Base-by-base conservation (phyloP, 208 protist species). In the Wallacemonas sp. region DNA sequence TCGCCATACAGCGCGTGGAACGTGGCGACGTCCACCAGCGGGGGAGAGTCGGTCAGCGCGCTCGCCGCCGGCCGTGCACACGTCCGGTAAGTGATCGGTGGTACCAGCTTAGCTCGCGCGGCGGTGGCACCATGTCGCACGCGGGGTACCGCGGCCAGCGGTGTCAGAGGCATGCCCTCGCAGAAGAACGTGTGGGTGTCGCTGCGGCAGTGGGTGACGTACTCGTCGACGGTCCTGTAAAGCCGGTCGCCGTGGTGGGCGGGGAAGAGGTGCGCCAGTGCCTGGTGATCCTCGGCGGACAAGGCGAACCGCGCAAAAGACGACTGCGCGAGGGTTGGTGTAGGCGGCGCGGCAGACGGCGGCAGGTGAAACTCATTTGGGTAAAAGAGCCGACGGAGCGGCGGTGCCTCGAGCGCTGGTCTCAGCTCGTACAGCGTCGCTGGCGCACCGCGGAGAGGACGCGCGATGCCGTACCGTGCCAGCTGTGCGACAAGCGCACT, bases 101-200 rank as follows among this genome's bases (percentile, higher is more conserved):
- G n/a, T n/a, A n/a, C n/a, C n/a, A n/a, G n/a, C n/a, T n/a, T n/a
- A n/a, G n/a, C n/a, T n/a, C n/a, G n/a, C 10, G 15, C 22, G 15
- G 19, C 5, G 41, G 0, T 24, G 41, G 15, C 41, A 46, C 10
- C 17, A 21, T 8, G 15, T 12, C 41, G 41, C 22, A 19, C 10
- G 17, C 15, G 9, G 15, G 9, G 41, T 19, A 55, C 48, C 5
- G 21, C 17, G 33, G 29, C 60, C 33, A 89, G 68, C 12, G 80
- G 72, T 6, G 83, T 59, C 10, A 90, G 65, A 4, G 87, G 83
- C 33, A 65, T 66, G 21, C 68, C 29, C 41, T 89, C 83, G 57
- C 87, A 93, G 48, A 82, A 57, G 19, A 93, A 57, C 29, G 85
- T 58, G 42, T 93, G 87, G 2, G 75, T 76, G 17, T 86, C 68